Base-by-base conservation (phyloP, 2,329 filamentous ascomycete species). In the Sporothrix schenckii region DNA sequence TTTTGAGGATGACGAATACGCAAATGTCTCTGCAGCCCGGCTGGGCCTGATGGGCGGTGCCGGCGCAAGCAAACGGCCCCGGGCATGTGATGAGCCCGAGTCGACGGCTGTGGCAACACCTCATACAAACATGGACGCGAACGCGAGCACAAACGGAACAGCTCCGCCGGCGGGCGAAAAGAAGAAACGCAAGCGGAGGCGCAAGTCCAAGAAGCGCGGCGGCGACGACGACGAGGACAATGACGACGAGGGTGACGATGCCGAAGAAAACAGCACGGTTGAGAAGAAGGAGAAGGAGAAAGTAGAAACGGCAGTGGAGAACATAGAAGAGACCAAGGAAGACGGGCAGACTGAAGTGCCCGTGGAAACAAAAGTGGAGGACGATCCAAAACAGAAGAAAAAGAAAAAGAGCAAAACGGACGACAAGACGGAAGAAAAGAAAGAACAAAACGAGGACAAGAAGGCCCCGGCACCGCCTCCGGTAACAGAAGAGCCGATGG, bases 381-480 rank as follows among this genome's bases (percentile, higher is more conserved):
- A 49, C 27, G 7, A 19, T 21, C 13, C 39, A 21, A 34, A 53
- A 14, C n/a, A 24, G 6, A 52, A 52, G 56, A 19, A 10, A 2
- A 47, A 24, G 47, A 39, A 63, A 11, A 41, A 41, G 27, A 41
- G 49, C 49, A 50, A 50, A 2, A 16, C 41, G 56, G 52, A 68
- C 19, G 47, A 68, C 54, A 39, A 44, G 52, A 60, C 49, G 77
- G 47, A 75, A 24, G 7, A 76, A 61, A 21, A 56, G 73, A 74
- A 75, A 65, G 71, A 72, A 5, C 76, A 77, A 61, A 75, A 81
- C 74, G 73, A 75, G 60, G 70, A 73, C 3, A 76, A 76, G 54
- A 69, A 79, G 14, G 14, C 53, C 2, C 53, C 53, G 4, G 11
- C 56, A 16, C 56, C 54, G 1, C 16, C 34, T 5, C 19, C 56